Evolutionary conservation across 2,329 filamentous ascomycete species (phyloP).

Genomic region (Calonectria ilicicola): DNA sequence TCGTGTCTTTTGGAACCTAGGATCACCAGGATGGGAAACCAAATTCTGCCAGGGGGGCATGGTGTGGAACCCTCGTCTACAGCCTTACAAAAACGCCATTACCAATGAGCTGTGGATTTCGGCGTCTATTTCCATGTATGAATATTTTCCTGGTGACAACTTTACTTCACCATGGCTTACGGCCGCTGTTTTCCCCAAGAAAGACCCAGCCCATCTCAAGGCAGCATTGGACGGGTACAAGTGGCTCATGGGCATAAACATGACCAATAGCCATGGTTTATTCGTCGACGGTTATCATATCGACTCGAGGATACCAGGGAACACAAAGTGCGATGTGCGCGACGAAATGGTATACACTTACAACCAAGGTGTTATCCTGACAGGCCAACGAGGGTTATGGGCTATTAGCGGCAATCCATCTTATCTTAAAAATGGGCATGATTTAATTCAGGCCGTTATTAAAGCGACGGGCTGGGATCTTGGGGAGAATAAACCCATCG

Average conservation of each 20-base stretch:
- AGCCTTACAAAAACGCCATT: constrained; percentile 95
- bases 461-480: constrained; percentile 81
- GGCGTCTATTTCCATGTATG: constrained; percentile 88
- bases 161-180: constrained; percentile 76
- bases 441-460: constrained; percentile 80
- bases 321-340: constrained; percentile 80
- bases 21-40: constrained; percentile 83
- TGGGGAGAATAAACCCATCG: constrained; percentile 52
- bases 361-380: constrained; percentile 92
- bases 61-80: constrained; percentile 85
- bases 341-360: constrained; percentile 96
- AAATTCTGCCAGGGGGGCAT: constrained; percentile 87
- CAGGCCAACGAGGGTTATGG: constrained; percentile 84
- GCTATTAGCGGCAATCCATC: constrained; percentile 77
- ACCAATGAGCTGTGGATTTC: constrained; percentile 93
- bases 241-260: constrained; percentile 84
- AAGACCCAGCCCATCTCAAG: constrained; percentile 75
- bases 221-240: constrained; percentile 83
- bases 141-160: constrained; percentile 85
- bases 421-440: constrained; percentile 84
- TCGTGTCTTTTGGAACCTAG: constrained; percentile 86
- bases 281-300: constrained; percentile 94
- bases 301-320: constrained; percentile 69
- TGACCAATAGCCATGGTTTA: constrained; percentile 81
- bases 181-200: constrained; percentile 38